Conservation (phyloP, 768 basidiomycete species). For the Boletus pseudo-olivaceus region DNA sequence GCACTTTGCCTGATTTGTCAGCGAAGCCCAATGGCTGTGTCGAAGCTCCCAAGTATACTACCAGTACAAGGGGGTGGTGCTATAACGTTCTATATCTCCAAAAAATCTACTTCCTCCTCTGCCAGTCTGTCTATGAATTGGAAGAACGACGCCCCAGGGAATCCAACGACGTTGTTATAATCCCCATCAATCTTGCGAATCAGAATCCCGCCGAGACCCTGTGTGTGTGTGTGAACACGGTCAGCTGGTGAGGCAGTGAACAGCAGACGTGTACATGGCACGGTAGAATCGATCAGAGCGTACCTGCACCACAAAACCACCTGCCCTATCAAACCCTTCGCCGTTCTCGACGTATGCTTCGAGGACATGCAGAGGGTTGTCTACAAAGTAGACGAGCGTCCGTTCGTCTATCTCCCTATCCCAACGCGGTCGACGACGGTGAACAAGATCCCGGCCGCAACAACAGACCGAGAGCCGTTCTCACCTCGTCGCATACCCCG, state of each 20-base stretch:
- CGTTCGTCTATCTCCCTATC: conserved; percentile 78
- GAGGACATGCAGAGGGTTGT: conserved; percentile 55
- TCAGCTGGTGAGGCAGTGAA: background rate
- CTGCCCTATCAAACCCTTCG: conserved; percentile 85
- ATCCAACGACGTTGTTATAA: conserved; percentile 89
- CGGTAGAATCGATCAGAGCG: background rate
- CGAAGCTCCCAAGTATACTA: background rate
- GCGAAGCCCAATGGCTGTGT: background rate
- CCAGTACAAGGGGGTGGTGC: no score
- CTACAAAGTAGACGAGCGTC: conserved; percentile 71
- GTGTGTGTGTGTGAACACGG: background rate
- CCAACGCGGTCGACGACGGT: background rate
- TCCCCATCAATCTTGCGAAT: conserved; percentile 86
- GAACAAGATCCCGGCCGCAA: background rate
- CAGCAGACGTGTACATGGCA: no score
- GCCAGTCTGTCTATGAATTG: conserved; percentile 63
- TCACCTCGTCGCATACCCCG: conserved; percentile 72
- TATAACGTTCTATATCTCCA: conserved; percentile 31
- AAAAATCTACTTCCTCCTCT: conserved; percentile 75
- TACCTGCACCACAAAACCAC: conserved; percentile 94
- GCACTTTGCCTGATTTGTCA: conserved; percentile 2
- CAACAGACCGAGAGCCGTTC: background rate
- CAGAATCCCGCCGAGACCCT: conserved; percentile 81
- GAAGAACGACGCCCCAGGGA: conserved; percentile 85
- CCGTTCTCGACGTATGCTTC: conserved; percentile 81